Base-by-base conservation (phyloP, 805 yeast genomes). In the Zygoascus bituminiphila region DNA sequence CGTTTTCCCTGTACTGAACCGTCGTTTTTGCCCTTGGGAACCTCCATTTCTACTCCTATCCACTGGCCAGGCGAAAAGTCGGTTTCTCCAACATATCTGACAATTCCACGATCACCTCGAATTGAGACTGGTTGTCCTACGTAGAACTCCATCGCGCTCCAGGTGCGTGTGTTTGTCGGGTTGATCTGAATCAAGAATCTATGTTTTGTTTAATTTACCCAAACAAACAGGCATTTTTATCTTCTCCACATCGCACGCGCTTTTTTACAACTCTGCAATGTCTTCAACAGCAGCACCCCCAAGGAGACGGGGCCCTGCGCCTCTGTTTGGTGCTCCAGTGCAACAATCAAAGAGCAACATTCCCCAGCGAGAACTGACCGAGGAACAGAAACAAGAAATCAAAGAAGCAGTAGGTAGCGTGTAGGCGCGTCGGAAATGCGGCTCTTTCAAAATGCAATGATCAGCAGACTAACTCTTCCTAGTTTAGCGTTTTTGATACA, bases 331-430 rank as follows among this genome's bases (percentile, higher is more conserved):
- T 12, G 14, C 22, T 31, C 19, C 31, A 3, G 20, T 14, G 7
- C 31, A 14, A 17, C 39, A n/a, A 8, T 39, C 51, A 19, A 36
- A 10, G 10, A 44, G 14, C 26, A 38, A 23, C 15, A 25, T 29
- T n/a, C 42, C 53, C 5, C 41, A 19, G 22, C 52, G 60, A 40
- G 95, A 87, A 57, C 71, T 88, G 38, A 69, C 86, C 51, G 87
- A 85, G 48, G 96, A 88, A 58, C 95, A 88, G 62, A 84, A 83
- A 56, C 93, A 85, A 60, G 96, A 91, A 62, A 87, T 89, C 55
- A 74, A 88, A 52, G 97, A 89, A 62, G 97, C 97, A 2, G 73
- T 69, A 64, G 56, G 73, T 66, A 23, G 23, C 7, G 20, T 24
- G 15, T 24, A 7, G n/a, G 23, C 39, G 39, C 39, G 39, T 36